Conservation (phyloP, 768 basidiomycete species). For the Amanita muscaria region DNA sequence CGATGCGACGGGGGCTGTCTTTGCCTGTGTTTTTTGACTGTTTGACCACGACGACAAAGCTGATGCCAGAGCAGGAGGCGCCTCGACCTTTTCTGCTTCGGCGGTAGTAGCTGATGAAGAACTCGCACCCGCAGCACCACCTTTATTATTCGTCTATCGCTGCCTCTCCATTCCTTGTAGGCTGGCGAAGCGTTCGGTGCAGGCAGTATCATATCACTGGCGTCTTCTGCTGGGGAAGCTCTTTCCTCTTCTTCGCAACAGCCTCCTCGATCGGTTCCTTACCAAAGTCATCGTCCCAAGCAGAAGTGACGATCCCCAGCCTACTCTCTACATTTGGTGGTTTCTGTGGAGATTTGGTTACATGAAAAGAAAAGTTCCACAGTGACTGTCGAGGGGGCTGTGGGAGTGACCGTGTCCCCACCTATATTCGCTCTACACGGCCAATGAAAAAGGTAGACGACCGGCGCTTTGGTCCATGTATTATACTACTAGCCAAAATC, state of each 20-base stretch:
- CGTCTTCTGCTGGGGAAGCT: conserved; percentile 1
- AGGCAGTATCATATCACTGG: background rate
- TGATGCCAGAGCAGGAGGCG: background rate
- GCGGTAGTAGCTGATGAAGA: background rate
- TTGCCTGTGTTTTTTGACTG: background rate
- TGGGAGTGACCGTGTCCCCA: too few species aligned
- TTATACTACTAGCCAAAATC: too few species aligned
- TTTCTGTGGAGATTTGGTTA: background rate
- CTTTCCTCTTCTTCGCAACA: background rate
- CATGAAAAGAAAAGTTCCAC: conserved; percentile 4
- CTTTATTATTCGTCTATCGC: conserved; percentile 3
- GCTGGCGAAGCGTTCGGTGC: background rate
- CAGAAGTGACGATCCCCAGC: conserved; percentile 7
- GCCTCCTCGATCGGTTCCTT: background rate
- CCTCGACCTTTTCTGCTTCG: background rate
- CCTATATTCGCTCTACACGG: too few species aligned
- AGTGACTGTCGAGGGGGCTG: too few species aligned
- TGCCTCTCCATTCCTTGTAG: conserved; percentile 4
- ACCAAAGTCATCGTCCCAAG: conserved; percentile 4
- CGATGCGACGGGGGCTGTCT: background rate
- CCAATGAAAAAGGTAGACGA: too few species aligned
- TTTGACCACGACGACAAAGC: background rate
- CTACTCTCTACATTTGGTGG: background rate
- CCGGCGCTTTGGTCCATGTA: too few species aligned
- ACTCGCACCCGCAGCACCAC: too few species aligned